Evolutionary conservation across 345 rosid genomes (phyloP).

Genomic region (Fremontodendron californicum): DNA sequence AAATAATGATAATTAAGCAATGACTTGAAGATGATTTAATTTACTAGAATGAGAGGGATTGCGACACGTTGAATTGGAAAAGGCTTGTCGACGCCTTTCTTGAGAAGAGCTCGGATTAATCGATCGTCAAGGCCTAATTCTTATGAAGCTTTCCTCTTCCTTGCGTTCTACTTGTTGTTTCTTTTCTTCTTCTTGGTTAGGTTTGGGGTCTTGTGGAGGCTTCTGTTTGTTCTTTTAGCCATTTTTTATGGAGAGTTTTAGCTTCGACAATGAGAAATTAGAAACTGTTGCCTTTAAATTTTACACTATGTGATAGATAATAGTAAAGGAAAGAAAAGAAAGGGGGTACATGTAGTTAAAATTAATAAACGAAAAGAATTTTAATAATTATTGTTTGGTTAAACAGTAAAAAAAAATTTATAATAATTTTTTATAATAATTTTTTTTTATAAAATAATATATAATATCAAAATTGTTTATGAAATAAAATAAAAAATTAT

Average conservation of each 20-base stretch:
- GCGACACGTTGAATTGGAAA: constrained; percentile 70
- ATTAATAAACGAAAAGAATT: too few species aligned
- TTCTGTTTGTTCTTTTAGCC: constrained; percentile 6
- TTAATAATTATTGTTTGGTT: too few species aligned
- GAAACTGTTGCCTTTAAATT: background rate
- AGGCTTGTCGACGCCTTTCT: constrained; percentile 66
- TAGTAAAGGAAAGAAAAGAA: too few species aligned
- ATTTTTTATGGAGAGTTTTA: background rate
- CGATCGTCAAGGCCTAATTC: constrained; percentile 77
- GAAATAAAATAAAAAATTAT: too few species aligned
- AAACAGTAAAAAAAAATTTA: too few species aligned
- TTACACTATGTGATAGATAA: too few species aligned
- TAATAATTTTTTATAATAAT: too few species aligned
- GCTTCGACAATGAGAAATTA: background rate
- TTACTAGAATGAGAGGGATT: constrained; percentile 68
- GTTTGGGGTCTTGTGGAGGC: constrained; percentile 11
- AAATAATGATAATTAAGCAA: background rate
- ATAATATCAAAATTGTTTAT: too few species aligned
- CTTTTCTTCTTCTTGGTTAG: constrained; percentile 16
- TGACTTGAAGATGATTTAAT: background rate
- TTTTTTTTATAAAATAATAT: too few species aligned
- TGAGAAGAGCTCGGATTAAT: constrained; percentile 63
- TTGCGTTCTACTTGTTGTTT: constrained; percentile 11
- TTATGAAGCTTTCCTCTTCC: constrained; percentile 48
- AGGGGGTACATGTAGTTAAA: too few species aligned